These are phyloP conservation scores for Thelephora terrestris DNA, from an alignment of 1,284 basidiomycete genomes.

Conservation along the genomic window DNA sequence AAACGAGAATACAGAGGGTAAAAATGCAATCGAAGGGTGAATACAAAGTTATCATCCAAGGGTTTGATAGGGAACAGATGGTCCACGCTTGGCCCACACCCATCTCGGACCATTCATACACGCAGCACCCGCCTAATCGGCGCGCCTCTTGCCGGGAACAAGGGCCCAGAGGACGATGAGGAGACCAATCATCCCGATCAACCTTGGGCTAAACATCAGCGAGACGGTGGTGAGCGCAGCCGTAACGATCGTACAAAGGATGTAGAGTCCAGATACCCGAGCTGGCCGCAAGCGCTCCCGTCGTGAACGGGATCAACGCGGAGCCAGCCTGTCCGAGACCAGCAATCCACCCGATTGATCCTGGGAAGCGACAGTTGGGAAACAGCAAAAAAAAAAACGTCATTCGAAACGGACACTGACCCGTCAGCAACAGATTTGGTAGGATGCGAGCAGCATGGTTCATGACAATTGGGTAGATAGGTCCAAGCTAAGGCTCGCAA, in stretches of 20 bases:
- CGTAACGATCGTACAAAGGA: constrained; percentile 34
- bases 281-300: constrained; percentile 39
- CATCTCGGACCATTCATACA: too few species aligned
- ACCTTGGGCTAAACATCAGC: constrained; percentile 16
- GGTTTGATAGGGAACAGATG: too few species aligned
- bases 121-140: too few species aligned
- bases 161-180: constrained; percentile 35
- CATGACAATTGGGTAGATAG: constrained; percentile 47
- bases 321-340: constrained; percentile 42
- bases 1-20: too few species aligned
- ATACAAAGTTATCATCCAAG: too few species aligned
- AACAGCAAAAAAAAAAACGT: not conserved
- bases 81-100: too few species aligned
- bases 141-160: constrained; percentile 20
- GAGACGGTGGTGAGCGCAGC: not conserved
- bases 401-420: not conserved
- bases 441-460: constrained; percentile 37
- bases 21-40: too few species aligned
- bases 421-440: constrained; percentile 38
- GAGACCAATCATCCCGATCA: constrained; percentile 34
- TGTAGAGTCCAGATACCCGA: constrained; percentile 42
- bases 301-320: constrained; percentile 45
- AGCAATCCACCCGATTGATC: constrained; percentile 46
- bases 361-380: constrained; percentile 8
- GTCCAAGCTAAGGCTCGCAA: constrained; percentile 19